Percentiles rank a stretch among this genome's conserved stretches.
phyloP scores from a whole-genome alignment of 2,329 filamentous ascomycete species.

The Fusarium begoniae region DNA sequence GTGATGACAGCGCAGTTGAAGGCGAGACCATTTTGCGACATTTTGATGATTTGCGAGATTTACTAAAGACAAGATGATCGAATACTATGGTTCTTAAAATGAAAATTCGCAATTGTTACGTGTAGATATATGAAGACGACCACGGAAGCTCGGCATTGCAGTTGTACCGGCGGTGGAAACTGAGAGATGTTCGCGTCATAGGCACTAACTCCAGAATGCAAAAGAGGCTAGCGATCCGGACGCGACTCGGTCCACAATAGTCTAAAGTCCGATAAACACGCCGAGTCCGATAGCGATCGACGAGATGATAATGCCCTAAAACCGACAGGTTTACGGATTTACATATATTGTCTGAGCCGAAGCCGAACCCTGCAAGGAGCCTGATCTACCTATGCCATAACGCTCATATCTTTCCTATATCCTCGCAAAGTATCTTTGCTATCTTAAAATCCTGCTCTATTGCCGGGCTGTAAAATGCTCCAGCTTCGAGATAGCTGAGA shows the following conservation, averaged over 20 bases:
- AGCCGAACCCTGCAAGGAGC: not conserved
- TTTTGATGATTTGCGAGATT: not conserved
- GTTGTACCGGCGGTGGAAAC: not conserved
- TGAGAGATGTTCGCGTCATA: conserved; percentile 6
- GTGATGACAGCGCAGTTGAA: conserved; percentile 59
- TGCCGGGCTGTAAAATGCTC: conserved; percentile 3
- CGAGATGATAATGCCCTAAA: not conserved
- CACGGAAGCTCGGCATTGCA: not conserved
- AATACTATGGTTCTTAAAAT: not conserved
- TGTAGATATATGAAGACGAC: not conserved
- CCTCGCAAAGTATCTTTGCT: conserved; percentile 17
- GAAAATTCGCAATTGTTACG: not conserved
- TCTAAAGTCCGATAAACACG: not conserved
- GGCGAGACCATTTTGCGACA: conserved; percentile 37
- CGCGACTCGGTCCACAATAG: not conserved
- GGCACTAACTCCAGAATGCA: not conserved
- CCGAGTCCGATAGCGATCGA: not conserved
- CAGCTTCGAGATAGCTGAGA: not conserved
- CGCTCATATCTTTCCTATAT: conserved; percentile 13
- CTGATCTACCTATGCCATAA: too few species aligned
- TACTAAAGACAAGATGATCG: accelerated
- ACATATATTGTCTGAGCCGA: not conserved
- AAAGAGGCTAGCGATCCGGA: not conserved
- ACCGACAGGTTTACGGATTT: not conserved
- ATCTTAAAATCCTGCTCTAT: conserved; percentile 29